A percentile compares a stretch with the other conserved stretches of the same genome.
Conservation (phyloP, 2,329 filamentous ascomycete genomes). For the Zasmidium cellare region DNA sequence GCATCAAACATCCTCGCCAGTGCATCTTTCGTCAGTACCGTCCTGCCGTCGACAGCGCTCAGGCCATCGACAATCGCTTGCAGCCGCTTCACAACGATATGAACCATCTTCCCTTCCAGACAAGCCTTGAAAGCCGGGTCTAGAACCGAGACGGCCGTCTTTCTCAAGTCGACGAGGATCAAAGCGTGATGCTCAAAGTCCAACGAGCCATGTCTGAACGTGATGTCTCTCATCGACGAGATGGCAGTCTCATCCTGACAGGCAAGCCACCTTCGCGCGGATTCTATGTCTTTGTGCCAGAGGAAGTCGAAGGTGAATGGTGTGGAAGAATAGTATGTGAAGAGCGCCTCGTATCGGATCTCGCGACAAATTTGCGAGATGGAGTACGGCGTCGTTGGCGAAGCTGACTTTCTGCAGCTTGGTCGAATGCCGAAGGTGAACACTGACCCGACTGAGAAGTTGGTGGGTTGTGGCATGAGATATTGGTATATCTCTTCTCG, state of each 20-base stretch:
- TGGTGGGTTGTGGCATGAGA: not conserved
- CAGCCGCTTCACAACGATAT: too few species aligned
- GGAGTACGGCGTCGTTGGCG: not conserved
- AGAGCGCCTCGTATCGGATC: not conserved
- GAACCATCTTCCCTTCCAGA: not conserved
- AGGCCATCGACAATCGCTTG: not conserved
- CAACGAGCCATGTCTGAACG: not conserved
- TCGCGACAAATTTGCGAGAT: not conserved
- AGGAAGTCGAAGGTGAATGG: not conserved
- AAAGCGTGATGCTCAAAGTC: not conserved
- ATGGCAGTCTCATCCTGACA: not conserved
- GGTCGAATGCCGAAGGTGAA: not conserved
- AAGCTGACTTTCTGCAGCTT: not conserved
- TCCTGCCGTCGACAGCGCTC: not conserved
- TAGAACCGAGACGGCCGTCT: not conserved
- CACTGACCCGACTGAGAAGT: not conserved
- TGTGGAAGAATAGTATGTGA: not conserved
- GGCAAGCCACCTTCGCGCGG: not conserved
- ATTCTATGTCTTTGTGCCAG: not conserved
- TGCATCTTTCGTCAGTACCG: not conserved
- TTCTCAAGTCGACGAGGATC: not conserved
- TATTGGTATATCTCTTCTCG: not conserved
- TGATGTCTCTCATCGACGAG: not conserved
- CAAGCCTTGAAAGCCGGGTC: not conserved
- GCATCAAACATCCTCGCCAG: not conserved